phyloP scores from a whole-genome alignment of 129 eudicot genomes.

The Arctium minus region DNA sequence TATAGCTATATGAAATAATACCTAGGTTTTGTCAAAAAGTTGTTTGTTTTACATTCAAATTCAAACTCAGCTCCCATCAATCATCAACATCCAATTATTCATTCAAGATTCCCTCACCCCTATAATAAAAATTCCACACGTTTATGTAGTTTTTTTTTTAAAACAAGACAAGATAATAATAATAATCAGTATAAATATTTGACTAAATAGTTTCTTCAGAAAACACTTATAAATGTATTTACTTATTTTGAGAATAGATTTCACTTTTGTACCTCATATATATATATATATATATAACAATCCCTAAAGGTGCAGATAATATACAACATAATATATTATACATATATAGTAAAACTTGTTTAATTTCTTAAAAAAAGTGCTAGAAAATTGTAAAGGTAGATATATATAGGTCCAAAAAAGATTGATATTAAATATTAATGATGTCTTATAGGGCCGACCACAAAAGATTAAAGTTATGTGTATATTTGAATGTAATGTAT shows the following conservation, averaged over 20 bases:
- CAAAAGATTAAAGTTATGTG: not conserved
- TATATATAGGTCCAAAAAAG: not conserved
- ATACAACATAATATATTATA: too few species aligned
- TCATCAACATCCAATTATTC: not conserved
- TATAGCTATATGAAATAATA: not conserved
- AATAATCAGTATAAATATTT: too few species aligned
- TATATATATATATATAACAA: too few species aligned
- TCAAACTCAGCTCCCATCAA: not conserved
- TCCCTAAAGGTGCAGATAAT: too few species aligned
- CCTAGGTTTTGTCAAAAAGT: not conserved
- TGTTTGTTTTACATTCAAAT: conserved; percentile 14
- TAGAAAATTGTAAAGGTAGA: not conserved
- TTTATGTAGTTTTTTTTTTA: not conserved
- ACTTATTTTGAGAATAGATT: too few species aligned
- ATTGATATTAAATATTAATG: not conserved
- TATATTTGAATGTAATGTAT: conserved; percentile 1
- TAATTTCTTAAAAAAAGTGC: too few species aligned
- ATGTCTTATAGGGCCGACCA: not conserved
- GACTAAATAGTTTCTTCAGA: too few species aligned
- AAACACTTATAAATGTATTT: too few species aligned
- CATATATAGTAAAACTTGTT: too few species aligned
- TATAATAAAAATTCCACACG: not conserved
- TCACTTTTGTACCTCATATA: too few species aligned
- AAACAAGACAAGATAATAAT: too few species aligned
- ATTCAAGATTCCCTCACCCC: not conserved